phyloP scores from a whole-genome alignment of 345 rosid species.

The Eucalyptus sp. region DNA sequence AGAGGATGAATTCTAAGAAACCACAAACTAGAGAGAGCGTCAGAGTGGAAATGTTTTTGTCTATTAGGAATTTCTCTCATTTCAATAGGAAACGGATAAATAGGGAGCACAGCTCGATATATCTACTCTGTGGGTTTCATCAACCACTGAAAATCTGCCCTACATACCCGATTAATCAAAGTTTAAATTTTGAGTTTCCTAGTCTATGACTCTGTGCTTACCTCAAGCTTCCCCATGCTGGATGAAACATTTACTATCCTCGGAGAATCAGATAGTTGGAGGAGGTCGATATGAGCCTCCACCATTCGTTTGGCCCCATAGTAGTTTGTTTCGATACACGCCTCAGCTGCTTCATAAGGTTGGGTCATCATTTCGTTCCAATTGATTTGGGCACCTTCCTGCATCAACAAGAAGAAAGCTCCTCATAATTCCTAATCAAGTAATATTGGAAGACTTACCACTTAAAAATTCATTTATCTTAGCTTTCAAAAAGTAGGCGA shows the following conservation, averaged over 20 bases:
- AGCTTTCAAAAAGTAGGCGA: background rate
- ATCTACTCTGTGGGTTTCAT: background rate
- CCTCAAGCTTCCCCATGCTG: constrained; percentile 21
- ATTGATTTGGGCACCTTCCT: background rate
- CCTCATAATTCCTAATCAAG: background rate
- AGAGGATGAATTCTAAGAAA: background rate
- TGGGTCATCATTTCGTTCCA: background rate
- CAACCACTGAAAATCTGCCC: background rate
- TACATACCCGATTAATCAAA: too few relatives aligned
- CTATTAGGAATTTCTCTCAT: background rate
- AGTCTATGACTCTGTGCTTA: background rate
- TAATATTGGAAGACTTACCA: background rate
- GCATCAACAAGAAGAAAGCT: background rate
- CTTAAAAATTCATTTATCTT: background rate
- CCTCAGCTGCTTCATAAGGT: background rate
- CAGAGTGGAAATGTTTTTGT: background rate
- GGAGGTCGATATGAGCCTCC: too few relatives aligned
- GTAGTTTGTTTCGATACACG: too few relatives aligned
- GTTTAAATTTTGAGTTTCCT: too few relatives aligned
- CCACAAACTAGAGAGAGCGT: background rate
- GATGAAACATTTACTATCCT: constrained; percentile 44
- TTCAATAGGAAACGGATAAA: background rate
- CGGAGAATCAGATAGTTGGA: constrained; percentile 16
- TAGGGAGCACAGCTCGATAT: background rate
- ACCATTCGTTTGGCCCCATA: too few relatives aligned